phyloP scores from a whole-genome alignment of 805 yeast genomes.

The Myxozyma vanderwaltii region DNA sequence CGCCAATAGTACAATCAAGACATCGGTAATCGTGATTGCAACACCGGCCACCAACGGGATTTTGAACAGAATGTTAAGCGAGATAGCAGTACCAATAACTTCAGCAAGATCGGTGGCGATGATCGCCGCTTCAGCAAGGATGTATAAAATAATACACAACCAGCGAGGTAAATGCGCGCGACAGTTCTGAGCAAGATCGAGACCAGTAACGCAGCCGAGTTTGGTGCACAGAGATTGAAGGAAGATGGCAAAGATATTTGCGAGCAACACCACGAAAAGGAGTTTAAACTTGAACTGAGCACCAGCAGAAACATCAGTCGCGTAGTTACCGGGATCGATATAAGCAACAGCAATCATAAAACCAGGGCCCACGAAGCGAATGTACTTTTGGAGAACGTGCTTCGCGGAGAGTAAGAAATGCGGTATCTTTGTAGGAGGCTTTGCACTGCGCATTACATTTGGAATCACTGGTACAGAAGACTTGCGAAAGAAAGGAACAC shows the following conservation, averaged over 20 bases:
- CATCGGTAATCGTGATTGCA: constrained; percentile 80
- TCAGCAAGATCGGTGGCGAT: constrained; percentile 96
- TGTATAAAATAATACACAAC: constrained; percentile 55
- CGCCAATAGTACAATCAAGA: constrained; percentile 79
- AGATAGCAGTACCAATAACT: constrained; percentile 96
- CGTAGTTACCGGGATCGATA: constrained; percentile 97
- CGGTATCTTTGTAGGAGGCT: not conserved
- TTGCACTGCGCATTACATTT: not conserved
- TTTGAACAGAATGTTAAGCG: constrained; percentile 78
- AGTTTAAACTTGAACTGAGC: constrained; percentile 79
- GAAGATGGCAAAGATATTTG: constrained; percentile 84
- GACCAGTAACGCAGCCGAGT: constrained; percentile 91
- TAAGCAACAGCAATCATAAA: constrained; percentile 92
- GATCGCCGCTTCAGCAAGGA: constrained; percentile 88
- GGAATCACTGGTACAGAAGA: not conserved
- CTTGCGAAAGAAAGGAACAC: not conserved
- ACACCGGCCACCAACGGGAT: constrained; percentile 86
- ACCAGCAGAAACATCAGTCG: constrained; percentile 92
- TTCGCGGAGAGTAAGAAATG: not conserved
- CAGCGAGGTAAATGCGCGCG: constrained; percentile 67
- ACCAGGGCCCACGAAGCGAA: constrained; percentile 81
- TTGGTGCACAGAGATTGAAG: constrained; percentile 83
- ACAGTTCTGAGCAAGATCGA: constrained; percentile 87
- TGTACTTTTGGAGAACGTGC: constrained; percentile 48
- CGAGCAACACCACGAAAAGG: constrained; percentile 72